phyloP scores from a whole-genome alignment of 495 filamentous ascomycete species.

The Geoglossum glabrum region DNA sequence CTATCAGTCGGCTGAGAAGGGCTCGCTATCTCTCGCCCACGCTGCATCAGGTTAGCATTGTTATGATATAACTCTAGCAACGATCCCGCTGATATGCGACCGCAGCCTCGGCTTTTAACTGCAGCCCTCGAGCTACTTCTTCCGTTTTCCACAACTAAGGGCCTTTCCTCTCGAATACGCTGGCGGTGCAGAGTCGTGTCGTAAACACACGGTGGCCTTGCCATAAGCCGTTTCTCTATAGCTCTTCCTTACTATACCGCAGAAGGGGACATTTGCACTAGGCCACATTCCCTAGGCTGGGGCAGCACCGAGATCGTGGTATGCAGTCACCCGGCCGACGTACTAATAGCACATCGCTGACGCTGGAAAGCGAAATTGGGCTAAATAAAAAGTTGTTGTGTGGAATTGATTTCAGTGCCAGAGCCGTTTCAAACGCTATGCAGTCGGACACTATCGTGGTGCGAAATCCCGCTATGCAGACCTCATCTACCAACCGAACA shows the following conservation, averaged over 20 bases:
- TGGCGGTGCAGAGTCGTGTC: background rate
- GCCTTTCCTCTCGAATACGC: background rate
- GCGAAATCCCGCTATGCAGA: background rate
- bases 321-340: background rate
- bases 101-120: background rate
- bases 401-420: background rate
- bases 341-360: background rate
- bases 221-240: background rate
- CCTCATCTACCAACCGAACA: constrained; percentile 1
- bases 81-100: background rate
- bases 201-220: background rate
- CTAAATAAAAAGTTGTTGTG: background rate
- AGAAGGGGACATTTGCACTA: background rate
- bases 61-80: background rate
- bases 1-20: background rate
- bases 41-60: background rate
- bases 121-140: background rate
- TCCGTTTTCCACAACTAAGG: background rate
- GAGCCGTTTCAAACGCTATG: background rate
- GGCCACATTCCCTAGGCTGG: background rate
- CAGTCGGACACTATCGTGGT: constrained; percentile 1
- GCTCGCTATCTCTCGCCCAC: background rate
- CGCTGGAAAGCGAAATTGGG: background rate
- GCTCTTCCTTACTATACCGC: background rate
- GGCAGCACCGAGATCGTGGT: background rate